Conservation (phyloP, 257 asterid species). For the Solanum corneliomulleri region DNA sequence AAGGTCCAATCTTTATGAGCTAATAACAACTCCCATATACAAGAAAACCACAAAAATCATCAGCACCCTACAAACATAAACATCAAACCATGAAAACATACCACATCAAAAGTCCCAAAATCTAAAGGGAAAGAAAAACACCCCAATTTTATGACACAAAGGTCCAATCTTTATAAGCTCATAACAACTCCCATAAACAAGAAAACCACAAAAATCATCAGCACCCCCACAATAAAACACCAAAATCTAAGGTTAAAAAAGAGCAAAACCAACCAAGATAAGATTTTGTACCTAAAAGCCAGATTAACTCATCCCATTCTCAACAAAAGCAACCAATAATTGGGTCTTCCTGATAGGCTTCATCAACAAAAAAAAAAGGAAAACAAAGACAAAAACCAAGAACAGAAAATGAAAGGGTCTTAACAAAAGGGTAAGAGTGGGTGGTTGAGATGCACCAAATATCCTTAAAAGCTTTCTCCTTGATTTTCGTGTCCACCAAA, state of each 20-base stretch:
- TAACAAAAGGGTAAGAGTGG: not conserved
- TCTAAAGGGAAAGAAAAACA: not conserved
- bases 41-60: not conserved
- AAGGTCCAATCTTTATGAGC: not conserved
- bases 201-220: not conserved
- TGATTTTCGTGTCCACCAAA: conserved; percentile 22
- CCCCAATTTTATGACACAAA: not conserved
- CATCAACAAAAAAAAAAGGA: not conserved
- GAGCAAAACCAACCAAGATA: conserved; percentile 27
- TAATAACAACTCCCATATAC: not conserved
- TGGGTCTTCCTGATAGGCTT: not conserved
- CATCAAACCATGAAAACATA: not conserved
- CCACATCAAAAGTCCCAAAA: not conserved
- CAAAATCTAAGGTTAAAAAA: not conserved
- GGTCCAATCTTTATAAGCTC: not conserved
- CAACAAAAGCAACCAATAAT: conserved; percentile 14
- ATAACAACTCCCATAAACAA: not conserved
- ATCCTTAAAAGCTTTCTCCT: conserved; percentile 32
- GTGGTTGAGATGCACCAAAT: conserved; percentile 36
- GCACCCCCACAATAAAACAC: not conserved
- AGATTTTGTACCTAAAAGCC: conserved; percentile 9
- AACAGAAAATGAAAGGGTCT: not conserved
- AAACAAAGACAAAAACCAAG: not conserved
- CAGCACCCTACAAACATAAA: not conserved
- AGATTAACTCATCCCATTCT: conserved; percentile 16